Evolutionary conservation across 2,329 filamentous ascomycete species (phyloP).

Genomic region (Colletotrichum camelliae): DNA sequence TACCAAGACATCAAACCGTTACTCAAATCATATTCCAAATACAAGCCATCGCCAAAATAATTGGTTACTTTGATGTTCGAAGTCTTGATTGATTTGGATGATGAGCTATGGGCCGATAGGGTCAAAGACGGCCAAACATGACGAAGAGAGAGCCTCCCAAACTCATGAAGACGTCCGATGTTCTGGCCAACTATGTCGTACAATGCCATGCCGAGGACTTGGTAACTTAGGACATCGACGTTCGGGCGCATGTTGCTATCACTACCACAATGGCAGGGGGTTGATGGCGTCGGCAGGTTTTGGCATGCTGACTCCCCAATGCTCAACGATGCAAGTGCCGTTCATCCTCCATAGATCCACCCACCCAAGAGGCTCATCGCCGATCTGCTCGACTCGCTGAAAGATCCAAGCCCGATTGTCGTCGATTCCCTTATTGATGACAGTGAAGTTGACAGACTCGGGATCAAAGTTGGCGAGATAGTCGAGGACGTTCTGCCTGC

Average conservation of each 20-base stretch:
- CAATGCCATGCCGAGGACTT: background rate
- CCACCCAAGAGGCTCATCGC: background rate
- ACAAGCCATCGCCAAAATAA: no score
- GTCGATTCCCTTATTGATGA: background rate
- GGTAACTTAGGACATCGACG: no score
- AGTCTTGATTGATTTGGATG: no score
- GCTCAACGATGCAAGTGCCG: constrained; percentile 7
- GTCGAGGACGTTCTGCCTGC: background rate
- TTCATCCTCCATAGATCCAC: constrained; percentile 2
- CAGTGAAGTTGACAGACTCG: background rate
- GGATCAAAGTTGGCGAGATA: background rate
- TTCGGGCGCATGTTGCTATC: no score
- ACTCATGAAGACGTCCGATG: background rate
- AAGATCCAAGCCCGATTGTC: background rate
- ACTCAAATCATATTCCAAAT: no score
- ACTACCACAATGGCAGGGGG: background rate
- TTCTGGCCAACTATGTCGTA: background rate
- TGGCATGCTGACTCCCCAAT: background rate
- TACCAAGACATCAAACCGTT: no score
- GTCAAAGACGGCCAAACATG: no score
- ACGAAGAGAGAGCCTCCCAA: no score
- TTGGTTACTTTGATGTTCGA: no score
- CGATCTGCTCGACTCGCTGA: background rate
- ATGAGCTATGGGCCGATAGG: no score
- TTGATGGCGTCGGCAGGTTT: background rate